A percentile compares a stretch with the other conserved stretches of the same genome.
phyloP scores from a whole-genome alignment of 352 stramenopile genomes.

The Pythium monospermum region DNA sequence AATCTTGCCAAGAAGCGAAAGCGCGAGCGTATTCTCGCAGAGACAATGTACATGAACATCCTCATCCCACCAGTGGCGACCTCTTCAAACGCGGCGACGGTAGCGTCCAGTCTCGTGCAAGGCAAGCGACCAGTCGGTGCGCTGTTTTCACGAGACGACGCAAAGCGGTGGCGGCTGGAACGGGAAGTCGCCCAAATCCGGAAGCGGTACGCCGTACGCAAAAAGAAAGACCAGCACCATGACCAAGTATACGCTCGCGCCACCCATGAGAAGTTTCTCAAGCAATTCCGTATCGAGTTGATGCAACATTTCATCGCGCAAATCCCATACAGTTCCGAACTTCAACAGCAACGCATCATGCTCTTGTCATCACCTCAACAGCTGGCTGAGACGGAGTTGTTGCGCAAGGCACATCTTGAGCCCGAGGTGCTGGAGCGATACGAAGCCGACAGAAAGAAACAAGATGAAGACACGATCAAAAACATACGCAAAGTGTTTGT shows the following conservation, averaged over 20 bases:
- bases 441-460: constrained; percentile 19
- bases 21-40: constrained; percentile 24
- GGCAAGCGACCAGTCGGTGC: constrained; percentile 29
- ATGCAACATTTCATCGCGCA: constrained; percentile 40
- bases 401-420: constrained; percentile 33
- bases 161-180: constrained; percentile 37
- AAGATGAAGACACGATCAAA: constrained; percentile 19
- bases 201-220: constrained; percentile 31
- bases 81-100: too few species aligned
- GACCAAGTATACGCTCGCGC: constrained; percentile 34
- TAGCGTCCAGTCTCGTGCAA: background rate
- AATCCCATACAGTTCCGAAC: constrained; percentile 44
- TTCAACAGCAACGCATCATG: constrained; percentile 55
- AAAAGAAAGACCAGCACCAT: constrained; percentile 33
- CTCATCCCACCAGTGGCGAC: constrained; percentile 25
- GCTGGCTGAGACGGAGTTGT: constrained; percentile 31
- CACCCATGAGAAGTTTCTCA: constrained; percentile 41
- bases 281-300: constrained; percentile 38
- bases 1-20: constrained; percentile 40
- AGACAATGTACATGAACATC: constrained; percentile 39
- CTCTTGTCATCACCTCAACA: constrained; percentile 47
- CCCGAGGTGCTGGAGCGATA: constrained; percentile 52
- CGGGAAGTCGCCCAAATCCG: constrained; percentile 36
- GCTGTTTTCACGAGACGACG: constrained; percentile 51
- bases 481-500: constrained; percentile 53